Base-by-base conservation (phyloP, 306 rosid genomes). In the Begonia masoniana region DNA sequence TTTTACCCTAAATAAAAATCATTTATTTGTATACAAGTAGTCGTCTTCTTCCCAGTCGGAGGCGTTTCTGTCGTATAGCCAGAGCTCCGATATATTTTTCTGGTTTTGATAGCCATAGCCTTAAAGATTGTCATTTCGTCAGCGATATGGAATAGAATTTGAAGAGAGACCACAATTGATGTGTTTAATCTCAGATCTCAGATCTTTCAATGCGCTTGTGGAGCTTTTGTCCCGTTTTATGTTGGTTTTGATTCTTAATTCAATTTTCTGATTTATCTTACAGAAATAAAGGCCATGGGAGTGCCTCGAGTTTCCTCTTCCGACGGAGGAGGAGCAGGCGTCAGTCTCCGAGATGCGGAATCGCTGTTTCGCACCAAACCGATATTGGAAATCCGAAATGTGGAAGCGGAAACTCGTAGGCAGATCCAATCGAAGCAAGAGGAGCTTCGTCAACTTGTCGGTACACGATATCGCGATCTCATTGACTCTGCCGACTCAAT, bases 381-480 rank as follows among this genome's bases (percentile, higher is more conserved):
- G 16, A 83, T 91, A 21, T 45, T 82, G n/a, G 99, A 91, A 78
- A 91, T 91, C 78, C 83, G 95, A 0, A 75, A 78, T 65, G 84
- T 69, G 19, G 99, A 91, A 64, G 46, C 81, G 24, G 55, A 65
- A 13, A 91, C 88, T 9, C 85, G 86, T 16, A 60, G 63, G 31
- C 94, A 78, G 80, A 91, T 91, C 94, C 94, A 86, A 41, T 79
- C 80, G 58, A 91, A 91, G 77, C 84, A 77, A 55, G 99, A 86
- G 73, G 99, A 91, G 79, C 96, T 91, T 70, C 88, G 96, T n/a
- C 96, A 83, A 53, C 94, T 86, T 10, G 94, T 91, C 13, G 99
- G 99, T 4, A 83, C 77, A 41, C 94, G 99, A 10, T 91, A 91
- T 64, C 93, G 99, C 15, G 99, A 86, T 63, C 96, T 91, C 63